Conservation (phyloP, 345 rosid genomes). For the Linum usitatissimum region DNA sequence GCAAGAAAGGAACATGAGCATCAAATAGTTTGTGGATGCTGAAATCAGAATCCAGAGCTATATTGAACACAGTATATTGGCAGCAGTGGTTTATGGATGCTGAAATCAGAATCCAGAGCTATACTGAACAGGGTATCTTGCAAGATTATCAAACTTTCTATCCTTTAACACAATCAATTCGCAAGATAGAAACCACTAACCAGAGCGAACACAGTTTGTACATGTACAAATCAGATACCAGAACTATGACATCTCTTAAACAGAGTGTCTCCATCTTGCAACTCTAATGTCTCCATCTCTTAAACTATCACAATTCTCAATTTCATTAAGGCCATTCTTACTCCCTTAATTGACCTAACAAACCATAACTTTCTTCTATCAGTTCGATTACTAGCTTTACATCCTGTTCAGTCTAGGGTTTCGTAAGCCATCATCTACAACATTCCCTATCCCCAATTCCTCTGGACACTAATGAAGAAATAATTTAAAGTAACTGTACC, state of each 20-base stretch:
- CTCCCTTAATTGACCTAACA: background rate
- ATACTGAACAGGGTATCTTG: too few species aligned
- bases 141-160: background rate
- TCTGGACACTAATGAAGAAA: background rate
- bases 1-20: too few species aligned
- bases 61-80: too few species aligned
- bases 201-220: background rate
- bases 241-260: background rate
- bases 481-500: slow-evolving; percentile 18
- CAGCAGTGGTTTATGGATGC: too few species aligned
- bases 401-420: background rate
- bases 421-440: background rate
- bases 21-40: too few species aligned
- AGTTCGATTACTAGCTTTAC: background rate
- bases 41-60: too few species aligned
- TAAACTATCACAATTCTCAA: too few species aligned
- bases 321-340: background rate
- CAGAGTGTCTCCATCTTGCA: background rate
- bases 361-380: too few species aligned
- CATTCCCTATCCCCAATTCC: background rate
- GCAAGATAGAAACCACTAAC: background rate
- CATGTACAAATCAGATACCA: background rate
- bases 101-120: too few species aligned
- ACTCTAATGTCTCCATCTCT: too few species aligned
- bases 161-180: background rate